Base-by-base conservation (phyloP, 176 grass and related monocot species). In the Triticum timopheevii region DNA sequence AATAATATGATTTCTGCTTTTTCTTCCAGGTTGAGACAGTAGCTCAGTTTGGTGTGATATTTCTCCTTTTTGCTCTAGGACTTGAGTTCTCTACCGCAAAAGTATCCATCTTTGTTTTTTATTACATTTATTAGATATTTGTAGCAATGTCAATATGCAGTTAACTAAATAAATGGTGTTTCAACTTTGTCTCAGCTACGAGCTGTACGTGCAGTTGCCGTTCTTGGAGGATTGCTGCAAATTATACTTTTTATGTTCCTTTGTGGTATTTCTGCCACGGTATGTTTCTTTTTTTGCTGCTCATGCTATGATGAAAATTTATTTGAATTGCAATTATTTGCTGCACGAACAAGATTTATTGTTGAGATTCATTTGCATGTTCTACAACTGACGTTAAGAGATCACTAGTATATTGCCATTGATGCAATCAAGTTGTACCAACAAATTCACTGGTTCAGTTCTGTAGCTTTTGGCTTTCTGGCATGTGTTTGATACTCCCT, bases 41-140 rank as follows among this genome's bases (percentile, higher is more conserved):
- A 58, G 97, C 97, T 11, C 97, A 99, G 78, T 99, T 99, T 97
- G 97, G 97, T 80, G 97, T 99, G 65, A 99, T 99, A 77, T 99
- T 99, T 92, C 97, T 99, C 35, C 89, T 99, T 61, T 99, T 99
- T 88, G 97, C 94, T 39, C 91, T 99, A 72, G 97, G 97, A 71
- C 92, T 99, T 39, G 97, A 99, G 87, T 99, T 99, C 80, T 99
- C 97, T 38, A 85, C 94, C 35, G 88, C 92, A 83, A 99, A 99
- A 84, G 97, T 97, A 93, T 82, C 52, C 2, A 62, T 87, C 47
- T 88, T 74, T 33, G 0, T 65, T 70, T 71, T 84, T 33, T 20
- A 40, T 5, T 28, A 22, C 47, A 80, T 86, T 92, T 36, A 67
- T 20, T 80, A 65, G 13, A 15, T 81, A 50, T 42, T 71, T 45